These are phyloP conservation scores for Yarrowia galli DNA, from an alignment of 1,139 yeast species.

Conservation along the genomic window DNA sequence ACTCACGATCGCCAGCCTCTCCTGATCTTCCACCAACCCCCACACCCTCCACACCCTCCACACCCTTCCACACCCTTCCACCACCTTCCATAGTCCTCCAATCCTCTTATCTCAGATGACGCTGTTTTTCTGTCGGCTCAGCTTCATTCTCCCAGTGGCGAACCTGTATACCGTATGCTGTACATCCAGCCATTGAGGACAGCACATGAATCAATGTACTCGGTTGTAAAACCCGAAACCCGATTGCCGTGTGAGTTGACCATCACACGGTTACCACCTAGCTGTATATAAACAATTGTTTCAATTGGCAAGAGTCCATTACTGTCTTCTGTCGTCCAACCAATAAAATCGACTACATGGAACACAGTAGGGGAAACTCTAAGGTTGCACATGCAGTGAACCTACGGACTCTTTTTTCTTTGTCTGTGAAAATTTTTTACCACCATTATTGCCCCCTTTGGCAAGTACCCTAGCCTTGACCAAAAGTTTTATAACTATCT, in stretches of 20 bases:
- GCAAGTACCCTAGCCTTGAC: conserved; percentile 10
- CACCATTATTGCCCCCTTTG: neutral
- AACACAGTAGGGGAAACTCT: conserved; percentile 13
- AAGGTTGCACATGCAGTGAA: neutral
- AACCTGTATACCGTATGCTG: no score
- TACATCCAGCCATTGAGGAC: neutral
- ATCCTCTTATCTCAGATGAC: neutral
- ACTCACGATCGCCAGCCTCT: no score
- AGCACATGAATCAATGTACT: no score
- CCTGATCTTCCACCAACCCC: no score
- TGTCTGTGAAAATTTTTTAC: conserved; percentile 38
- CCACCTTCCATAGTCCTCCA: neutral
- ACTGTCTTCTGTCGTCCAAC: no score
- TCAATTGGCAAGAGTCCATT: conserved; percentile 18
- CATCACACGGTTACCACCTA: neutral
- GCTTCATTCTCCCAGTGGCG: neutral
- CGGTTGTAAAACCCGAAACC: neutral
- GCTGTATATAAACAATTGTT: conserved; percentile 20
- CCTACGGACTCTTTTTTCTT: no score
- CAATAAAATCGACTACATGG: conserved; percentile 25
- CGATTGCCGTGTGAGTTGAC: neutral
- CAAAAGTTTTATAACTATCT: conserved; percentile 37
- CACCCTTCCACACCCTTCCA: neutral
- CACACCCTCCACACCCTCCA: no score
- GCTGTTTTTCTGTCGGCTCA: no score